Percentiles rank a stretch among this genome's conserved stretches.
phyloP scores from a whole-genome alignment of 257 asterid genomes.

The Solanum chiquidenum region DNA sequence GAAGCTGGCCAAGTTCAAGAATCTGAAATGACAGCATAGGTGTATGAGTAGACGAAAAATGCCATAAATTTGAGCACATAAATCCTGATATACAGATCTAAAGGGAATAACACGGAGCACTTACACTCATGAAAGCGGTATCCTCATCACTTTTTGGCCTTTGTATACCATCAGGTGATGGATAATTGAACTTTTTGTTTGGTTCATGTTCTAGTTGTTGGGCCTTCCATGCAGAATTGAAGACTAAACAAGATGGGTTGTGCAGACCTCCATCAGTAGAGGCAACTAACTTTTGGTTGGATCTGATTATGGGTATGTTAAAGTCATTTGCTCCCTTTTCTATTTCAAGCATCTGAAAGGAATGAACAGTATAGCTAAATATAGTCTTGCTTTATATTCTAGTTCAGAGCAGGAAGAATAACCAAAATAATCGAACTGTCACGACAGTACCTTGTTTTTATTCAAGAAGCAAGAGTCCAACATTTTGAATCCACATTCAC shows the following conservation, averaged over 20 bases:
- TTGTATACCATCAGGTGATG: slow-evolving; percentile 33
- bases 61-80: slow-evolving; percentile 4
- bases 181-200: slow-evolving; percentile 32
- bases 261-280: slow-evolving; percentile 68
- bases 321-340: slow-evolving; percentile 64
- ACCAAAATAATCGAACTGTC: background rate
- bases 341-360: slow-evolving; percentile 57
- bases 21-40: slow-evolving; percentile 26
- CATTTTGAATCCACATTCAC: slow-evolving; percentile 32
- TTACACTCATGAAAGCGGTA: slow-evolving; percentile 80
- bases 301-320: slow-evolving; percentile 52
- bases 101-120: slow-evolving; percentile 2
- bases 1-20: slow-evolving; percentile 76
- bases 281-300: slow-evolving; percentile 63
- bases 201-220: slow-evolving; percentile 13
- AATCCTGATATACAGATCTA: background rate
- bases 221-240: slow-evolving; percentile 47
- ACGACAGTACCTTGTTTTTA: slow-evolving; percentile 41
- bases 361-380: background rate
- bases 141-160: slow-evolving; percentile 68
- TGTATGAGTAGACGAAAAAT: background rate
- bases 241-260: slow-evolving; percentile 65
- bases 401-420: background rate
- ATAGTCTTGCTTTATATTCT: background rate
- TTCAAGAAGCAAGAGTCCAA: slow-evolving; percentile 68